phyloP scores from a whole-genome alignment of 1,284 basidiomycete genomes.

The Moesziomyces antarcticus region DNA sequence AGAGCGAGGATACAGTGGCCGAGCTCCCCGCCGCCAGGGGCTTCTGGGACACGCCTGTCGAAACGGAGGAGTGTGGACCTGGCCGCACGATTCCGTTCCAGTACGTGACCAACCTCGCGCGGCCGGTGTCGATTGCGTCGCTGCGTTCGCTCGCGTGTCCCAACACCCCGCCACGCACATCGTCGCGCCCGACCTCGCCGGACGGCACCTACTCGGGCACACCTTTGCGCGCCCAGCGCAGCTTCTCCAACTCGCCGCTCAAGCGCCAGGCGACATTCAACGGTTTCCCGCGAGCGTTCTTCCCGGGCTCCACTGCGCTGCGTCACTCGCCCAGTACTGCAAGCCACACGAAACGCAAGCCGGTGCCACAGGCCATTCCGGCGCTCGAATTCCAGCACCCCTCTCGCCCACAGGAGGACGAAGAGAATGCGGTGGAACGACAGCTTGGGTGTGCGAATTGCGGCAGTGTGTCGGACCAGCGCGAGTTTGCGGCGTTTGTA shows the following conservation, averaged over 20 bases:
- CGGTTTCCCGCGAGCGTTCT: conserved; percentile 33
- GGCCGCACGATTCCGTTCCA: conserved; percentile 27
- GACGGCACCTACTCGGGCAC: conserved; percentile 22
- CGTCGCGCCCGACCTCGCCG: conserved; percentile 21
- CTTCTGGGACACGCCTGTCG: conserved; percentile 14
- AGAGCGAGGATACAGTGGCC: conserved; percentile 28
- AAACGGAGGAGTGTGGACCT: conserved; percentile 1
- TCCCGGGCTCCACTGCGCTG: conserved; percentile 8
- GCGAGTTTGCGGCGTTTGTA: conserved; percentile 38
- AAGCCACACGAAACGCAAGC: conserved; percentile 7
- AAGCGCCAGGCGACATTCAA: conserved; percentile 35
- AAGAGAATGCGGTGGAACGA: conserved; percentile 18
- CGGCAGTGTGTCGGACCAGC: conserved; percentile 13
- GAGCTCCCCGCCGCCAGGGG: conserved; percentile 4
- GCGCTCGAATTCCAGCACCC: conserved; percentile 17
- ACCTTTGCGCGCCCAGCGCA: conserved; percentile 8
- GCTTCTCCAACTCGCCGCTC: conserved; percentile 25
- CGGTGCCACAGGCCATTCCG: conserved; percentile 19
- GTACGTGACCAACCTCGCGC: conserved; percentile 33
- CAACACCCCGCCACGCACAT: conserved; percentile 31
- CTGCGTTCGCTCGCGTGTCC: conserved; percentile 34
- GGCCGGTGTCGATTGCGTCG: conserved; percentile 39
- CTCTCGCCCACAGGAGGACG: not conserved
- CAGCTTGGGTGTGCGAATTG: conserved; percentile 30
- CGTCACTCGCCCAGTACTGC: conserved; percentile 21